Evolutionary conservation across 176 grass and related monocot species (phyloP), one percentile per base, ranked within the genome.

Genomic region (Stipa capillata): DNA sequence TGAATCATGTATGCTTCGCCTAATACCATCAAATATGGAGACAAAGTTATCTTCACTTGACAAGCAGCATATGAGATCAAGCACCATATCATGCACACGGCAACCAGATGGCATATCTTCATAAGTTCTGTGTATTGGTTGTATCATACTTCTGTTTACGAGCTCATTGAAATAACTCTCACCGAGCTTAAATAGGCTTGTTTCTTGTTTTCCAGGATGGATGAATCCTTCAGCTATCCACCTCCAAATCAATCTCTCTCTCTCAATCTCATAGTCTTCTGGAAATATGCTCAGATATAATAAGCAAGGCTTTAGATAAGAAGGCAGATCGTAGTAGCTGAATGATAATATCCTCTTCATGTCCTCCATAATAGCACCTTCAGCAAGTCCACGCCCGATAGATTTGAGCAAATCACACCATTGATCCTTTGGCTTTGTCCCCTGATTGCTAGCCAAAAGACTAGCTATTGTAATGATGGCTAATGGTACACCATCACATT

Each of bases 161-260:
- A 51, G 48, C 17, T 51, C 48, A 8, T n/a, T 51, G 17, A 51
- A 51, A 5, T 51, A 51, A 51, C 18, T n/a, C 48, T 51, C 18
- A 2, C 48, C 48, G 18, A 51, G 18, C 48, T 51, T 18, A 8
- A 51, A 51, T n/a, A 51, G 17, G 16, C 48, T 51, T 7, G 18
- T n/a, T 2, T 51, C 0, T n/a, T 7, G 1, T 51, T 20, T 51
- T 0, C n/a, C 18, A 20, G 6, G 5, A 4, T 51, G 48, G 18
- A 51, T 18, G n/a, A 51, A 51, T 7, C 48, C 48, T 51, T 51
- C 48, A 0, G 48, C 48, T 6, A 51, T 6, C 48, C 48, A 51
- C 10, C 3, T 21, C 50, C 6, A 11, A 21, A 53, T 53, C n/a
- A 56, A 29, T 31, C 17, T 0, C 0, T 0, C 0, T 53, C 20